Evolutionary conservation across 345 rosid species (phyloP).

Genomic region (Eutrema heterophyllum): DNA sequence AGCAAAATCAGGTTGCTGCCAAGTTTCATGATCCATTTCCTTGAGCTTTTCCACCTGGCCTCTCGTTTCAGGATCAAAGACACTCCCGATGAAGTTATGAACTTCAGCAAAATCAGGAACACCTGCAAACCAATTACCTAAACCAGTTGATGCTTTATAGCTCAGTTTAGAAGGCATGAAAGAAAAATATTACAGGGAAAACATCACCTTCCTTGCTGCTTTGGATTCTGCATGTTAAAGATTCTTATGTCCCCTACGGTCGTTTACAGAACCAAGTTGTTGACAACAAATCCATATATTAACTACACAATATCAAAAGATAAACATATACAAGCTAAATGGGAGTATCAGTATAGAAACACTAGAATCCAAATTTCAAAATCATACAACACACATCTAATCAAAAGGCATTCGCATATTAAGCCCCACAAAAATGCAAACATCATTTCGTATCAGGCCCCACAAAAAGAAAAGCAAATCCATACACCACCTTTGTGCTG

Average conservation of each 20-base stretch:
- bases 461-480: not conserved
- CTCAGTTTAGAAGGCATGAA: not conserved
- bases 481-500: not conserved
- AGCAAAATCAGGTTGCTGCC: slow-evolving; percentile 91
- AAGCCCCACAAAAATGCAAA: not conserved
- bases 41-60: slow-evolving; percentile 75
- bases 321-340: slow-evolving; percentile 5
- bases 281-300: slow-evolving; percentile 16
- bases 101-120: slow-evolving; percentile 90
- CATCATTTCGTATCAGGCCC: not conserved
- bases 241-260: slow-evolving; percentile 85
- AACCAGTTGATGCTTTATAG: not conserved
- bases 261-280: slow-evolving; percentile 66
- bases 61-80: slow-evolving; percentile 70
- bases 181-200: not conserved
- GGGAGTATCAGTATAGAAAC: not conserved
- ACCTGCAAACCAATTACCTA: slow-evolving; percentile 35
- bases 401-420: not conserved
- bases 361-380: slow-evolving; percentile 1
- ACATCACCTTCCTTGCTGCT: slow-evolving; percentile 70
- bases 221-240: slow-evolving; percentile 58
- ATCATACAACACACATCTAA: not conserved
- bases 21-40: slow-evolving; percentile 99
- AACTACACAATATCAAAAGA: not conserved
- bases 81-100: slow-evolving; percentile 83